A percentile compares a stretch with the other conserved stretches of the same genome.
Conservation (phyloP, 169 alveolate genomes). For the Sarcocystis neurona region DNA sequence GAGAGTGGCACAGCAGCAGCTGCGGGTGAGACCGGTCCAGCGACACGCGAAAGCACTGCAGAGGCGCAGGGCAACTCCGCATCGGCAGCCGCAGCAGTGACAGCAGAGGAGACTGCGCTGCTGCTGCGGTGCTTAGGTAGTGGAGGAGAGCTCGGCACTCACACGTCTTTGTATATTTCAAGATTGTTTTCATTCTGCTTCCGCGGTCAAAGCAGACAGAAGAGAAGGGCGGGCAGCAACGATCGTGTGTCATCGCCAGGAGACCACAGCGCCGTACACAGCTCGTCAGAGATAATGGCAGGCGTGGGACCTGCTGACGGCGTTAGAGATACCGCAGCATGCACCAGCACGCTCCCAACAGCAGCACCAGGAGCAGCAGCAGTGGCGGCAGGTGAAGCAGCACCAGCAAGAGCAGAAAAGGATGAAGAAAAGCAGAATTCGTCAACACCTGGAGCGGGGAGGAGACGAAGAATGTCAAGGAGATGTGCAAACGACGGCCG, state of each 20-base stretch:
- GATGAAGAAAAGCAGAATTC: neutral
- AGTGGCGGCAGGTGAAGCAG: neutral
- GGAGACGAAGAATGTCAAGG: neutral
- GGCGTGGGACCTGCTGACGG: no score
- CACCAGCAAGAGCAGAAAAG: neutral
- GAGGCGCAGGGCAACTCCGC: no score
- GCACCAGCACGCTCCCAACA: neutral
- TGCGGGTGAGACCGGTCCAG: no score
- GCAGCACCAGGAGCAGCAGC: neutral
- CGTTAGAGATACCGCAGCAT: no score
- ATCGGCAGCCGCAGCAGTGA: no score
- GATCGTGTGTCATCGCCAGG: neutral
- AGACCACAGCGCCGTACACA: neutral
- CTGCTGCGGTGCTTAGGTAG: conserved; percentile 20
- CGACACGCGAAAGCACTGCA: no score
- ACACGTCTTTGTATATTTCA: neutral
- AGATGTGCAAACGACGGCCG: neutral
- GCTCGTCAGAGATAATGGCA: neutral
- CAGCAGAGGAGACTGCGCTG: conserved; percentile 9
- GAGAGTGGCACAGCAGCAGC: no score
- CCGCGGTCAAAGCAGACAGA: neutral
- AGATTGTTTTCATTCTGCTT: neutral
- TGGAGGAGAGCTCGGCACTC: neutral
- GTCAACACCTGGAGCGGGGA: neutral
- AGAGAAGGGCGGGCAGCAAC: neutral